phyloP scores from a whole-genome alignment of 164 flowering plant species.

The Platanus orientalis region DNA sequence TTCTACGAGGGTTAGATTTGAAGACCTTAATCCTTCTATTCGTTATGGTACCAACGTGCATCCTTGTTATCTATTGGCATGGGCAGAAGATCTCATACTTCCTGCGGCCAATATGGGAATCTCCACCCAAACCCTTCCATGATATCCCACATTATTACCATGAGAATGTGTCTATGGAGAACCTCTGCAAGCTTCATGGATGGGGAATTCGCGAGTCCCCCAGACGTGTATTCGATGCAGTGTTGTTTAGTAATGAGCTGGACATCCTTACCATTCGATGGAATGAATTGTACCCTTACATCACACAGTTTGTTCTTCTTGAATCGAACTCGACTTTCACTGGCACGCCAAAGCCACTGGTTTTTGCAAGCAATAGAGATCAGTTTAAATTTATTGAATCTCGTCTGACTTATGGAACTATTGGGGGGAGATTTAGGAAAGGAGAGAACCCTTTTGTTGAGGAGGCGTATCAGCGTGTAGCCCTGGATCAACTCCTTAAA shows the following conservation, averaged over 20 bases:
- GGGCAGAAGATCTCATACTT: constrained; percentile 90
- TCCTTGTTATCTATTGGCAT: constrained; percentile 55
- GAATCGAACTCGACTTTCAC: constrained; percentile 92
- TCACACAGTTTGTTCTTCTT: constrained; percentile 77
- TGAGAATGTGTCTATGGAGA: constrained; percentile 85
- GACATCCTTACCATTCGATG: constrained; percentile 72
- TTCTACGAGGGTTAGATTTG: constrained; percentile 63
- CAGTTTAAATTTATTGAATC: constrained; percentile 69
- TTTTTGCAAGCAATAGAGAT: constrained; percentile 47
- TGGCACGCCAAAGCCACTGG: constrained; percentile 63
- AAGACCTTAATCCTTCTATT: constrained; percentile 51
- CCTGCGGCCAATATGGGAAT: constrained; percentile 82
- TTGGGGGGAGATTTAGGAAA: constrained; percentile 61
- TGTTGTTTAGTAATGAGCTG: constrained; percentile 78
- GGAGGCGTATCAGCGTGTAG: constrained; percentile 83
- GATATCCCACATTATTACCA: constrained; percentile 81
- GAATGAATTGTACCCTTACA: constrained; percentile 78
- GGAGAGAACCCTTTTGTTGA: constrained; percentile 85
- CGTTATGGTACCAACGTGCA: constrained; percentile 45
- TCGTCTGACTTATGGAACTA: constrained; percentile 68
- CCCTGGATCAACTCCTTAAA: constrained; percentile 69
- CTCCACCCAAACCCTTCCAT: constrained; percentile 73
- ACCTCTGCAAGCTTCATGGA: constrained; percentile 82
- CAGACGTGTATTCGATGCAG: constrained; percentile 90
- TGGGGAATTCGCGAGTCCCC: constrained; percentile 82